Percentiles rank a stretch among this genome's conserved stretches.
phyloP scores from a whole-genome alignment of 352 stramenopile species.

The Thraustotheca clavata region DNA sequence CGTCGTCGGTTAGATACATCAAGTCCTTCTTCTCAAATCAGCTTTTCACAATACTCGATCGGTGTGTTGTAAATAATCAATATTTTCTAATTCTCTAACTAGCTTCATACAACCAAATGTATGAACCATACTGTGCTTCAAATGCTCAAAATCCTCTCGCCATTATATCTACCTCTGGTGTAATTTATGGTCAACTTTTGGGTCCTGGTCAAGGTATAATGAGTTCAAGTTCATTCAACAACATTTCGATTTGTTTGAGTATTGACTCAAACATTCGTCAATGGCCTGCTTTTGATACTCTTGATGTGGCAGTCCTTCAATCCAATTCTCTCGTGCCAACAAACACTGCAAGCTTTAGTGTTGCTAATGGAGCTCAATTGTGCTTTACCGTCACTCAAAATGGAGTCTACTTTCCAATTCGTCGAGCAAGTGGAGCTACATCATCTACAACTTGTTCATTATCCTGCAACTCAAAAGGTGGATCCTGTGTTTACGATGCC shows the following conservation, averaged over 20 bases:
- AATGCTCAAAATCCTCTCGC: conserved; percentile 7
- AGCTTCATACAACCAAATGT: neutral
- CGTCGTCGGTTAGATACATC: neutral
- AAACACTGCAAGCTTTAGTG: neutral
- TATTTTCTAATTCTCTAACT: neutral
- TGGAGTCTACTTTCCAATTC: conserved; percentile 7
- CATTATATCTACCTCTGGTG: neutral
- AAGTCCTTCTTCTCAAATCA: neutral
- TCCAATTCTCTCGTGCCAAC: neutral
- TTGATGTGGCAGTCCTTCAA: conserved; percentile 7
- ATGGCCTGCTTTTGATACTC: conserved; percentile 13
- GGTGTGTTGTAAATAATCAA: neutral
- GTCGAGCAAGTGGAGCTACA: neutral
- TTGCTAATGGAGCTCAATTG: neutral
- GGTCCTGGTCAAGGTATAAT: neutral
- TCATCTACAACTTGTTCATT: neutral
- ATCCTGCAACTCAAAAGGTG: neutral
- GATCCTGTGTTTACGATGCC: conserved; percentile 10
- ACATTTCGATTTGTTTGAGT: neutral
- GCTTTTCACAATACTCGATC: neutral
- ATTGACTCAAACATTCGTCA: neutral
- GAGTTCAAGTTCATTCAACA: neutral
- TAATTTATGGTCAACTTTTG: conserved; percentile 13
- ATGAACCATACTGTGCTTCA: neutral
- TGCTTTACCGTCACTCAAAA: conserved; percentile 3